Percentiles rank a stretch among this genome's conserved stretches.
These are phyloP conservation scores for Ampelomyces quisqualis DNA, from an alignment of 2,329 filamentous ascomycete species.

Conservation along the genomic window DNA sequence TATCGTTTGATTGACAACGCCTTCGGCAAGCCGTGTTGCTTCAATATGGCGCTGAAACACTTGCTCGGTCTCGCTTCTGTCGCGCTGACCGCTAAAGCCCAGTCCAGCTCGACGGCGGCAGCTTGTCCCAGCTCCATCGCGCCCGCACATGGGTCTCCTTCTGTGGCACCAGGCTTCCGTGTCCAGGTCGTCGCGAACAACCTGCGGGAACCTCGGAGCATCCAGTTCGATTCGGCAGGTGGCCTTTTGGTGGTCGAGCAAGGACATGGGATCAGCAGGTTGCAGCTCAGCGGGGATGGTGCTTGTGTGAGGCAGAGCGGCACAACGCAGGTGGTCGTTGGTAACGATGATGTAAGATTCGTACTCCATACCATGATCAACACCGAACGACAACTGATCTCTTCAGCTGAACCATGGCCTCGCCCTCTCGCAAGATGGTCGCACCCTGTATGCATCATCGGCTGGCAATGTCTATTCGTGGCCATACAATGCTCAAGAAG, in stretches of 20 bases:
- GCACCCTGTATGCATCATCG: conserved; percentile 58
- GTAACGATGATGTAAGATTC: conserved; percentile 30
- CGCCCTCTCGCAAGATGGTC: conserved; percentile 51
- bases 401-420: conserved; percentile 55
- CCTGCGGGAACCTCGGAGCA: conserved; percentile 48
- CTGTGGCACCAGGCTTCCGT: conserved; percentile 46
- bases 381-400: conserved; percentile 3
- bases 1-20: conserved; percentile 1
- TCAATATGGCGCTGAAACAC: conserved; percentile 26
- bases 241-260: conserved; percentile 54
- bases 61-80: conserved; percentile 28
- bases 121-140: conserved; percentile 43
- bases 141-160: conserved; percentile 44
- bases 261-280: conserved; percentile 42
- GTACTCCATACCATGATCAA: too few species aligned
- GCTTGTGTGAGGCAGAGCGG: conserved; percentile 34
- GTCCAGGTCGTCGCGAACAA: conserved; percentile 51
- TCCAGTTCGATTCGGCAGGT: conserved; percentile 51
- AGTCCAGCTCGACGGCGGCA: conserved; percentile 19
- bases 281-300: conserved; percentile 39
- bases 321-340: conserved; percentile 23
- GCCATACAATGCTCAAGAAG: conserved; percentile 60
- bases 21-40: conserved; percentile 5
- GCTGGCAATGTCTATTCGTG: conserved; percentile 62
- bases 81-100: conserved; percentile 26